Evolutionary conservation across 306 rosid genomes (phyloP).

Genomic region (Castanospermum australe): DNA sequence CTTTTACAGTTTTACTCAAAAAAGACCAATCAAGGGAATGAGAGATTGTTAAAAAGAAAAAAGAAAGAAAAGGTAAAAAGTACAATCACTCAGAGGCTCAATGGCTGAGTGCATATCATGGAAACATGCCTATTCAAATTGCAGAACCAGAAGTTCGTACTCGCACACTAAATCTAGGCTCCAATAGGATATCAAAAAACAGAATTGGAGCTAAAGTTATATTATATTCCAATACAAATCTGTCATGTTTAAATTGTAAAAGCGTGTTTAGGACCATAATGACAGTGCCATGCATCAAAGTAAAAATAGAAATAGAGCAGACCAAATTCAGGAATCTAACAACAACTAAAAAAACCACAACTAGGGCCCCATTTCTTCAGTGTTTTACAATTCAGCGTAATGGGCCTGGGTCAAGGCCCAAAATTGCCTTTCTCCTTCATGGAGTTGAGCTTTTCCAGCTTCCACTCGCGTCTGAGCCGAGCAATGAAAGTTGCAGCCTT

Average conservation of each 20-base stretch:
- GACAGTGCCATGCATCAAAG: too few species aligned
- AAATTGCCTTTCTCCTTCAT: neutral
- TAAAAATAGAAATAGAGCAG: neutral
- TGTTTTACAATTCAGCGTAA: too few species aligned
- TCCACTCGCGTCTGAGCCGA: constrained; percentile 6
- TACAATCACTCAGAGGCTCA: too few species aligned
- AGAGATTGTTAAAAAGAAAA: too few species aligned
- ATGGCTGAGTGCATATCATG: too few species aligned
- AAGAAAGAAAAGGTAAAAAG: too few species aligned
- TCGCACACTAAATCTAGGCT: too few species aligned
- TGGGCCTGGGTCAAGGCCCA: constrained; percentile 1
- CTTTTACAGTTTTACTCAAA: too few species aligned
- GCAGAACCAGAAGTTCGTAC: neutral
- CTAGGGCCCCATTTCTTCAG: neutral
- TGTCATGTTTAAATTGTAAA: neutral
- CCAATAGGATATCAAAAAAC: constrained; percentile 8
- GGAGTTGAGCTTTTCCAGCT: constrained; percentile 14
- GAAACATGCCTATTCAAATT: neutral
- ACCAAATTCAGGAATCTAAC: neutral
- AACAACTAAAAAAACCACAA: neutral
- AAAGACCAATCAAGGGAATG: too few species aligned
- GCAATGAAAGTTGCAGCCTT: constrained; percentile 31
- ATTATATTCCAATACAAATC: neutral
- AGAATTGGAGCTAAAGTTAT: neutral
- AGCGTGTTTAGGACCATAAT: neutral